Percentiles rank a stretch among this genome's conserved stretches.
Evolutionary conservation across 805 yeast genomes (phyloP).

Genomic region (Candida koratica): DNA sequence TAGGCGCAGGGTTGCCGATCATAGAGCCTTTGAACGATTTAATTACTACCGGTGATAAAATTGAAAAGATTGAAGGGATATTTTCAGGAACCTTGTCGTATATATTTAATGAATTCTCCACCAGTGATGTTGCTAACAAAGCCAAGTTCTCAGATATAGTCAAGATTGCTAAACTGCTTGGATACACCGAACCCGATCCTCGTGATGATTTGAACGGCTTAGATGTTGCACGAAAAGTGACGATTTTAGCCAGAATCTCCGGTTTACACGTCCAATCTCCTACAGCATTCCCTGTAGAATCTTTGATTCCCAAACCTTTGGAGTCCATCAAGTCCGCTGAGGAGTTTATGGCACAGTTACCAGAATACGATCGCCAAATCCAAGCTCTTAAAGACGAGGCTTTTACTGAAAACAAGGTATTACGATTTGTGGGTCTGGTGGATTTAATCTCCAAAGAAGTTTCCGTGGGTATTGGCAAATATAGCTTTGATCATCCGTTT

Average conservation of each 20-base stretch:
- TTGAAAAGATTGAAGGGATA: conserved; percentile 90
- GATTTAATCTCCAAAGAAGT: conserved; percentile 68
- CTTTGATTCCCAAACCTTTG: conserved; percentile 83
- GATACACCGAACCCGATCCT: conserved; percentile 99
- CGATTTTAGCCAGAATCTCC: conserved; percentile 89
- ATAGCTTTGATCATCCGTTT: conserved; percentile 87
- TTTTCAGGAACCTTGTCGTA: conserved; percentile 94
- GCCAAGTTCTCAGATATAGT: conserved; percentile 88
- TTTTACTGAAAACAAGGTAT: conserved; percentile 75
- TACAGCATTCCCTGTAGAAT: conserved; percentile 88
- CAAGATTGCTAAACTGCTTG: conserved; percentile 78
- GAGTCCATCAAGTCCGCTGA: conserved; percentile 68
- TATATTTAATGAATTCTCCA: conserved; percentile 89
- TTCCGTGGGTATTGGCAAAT: conserved; percentile 85
- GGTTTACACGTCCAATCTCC: conserved; percentile 85
- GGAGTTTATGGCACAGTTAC: conserved; percentile 77
- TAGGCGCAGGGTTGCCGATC: conserved; percentile 97
- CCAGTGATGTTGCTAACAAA: conserved; percentile 51
- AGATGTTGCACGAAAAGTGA: conserved; percentile 97
- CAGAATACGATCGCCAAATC: conserved; percentile 77
- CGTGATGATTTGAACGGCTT: conserved; percentile 97
- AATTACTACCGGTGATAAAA: conserved; percentile 88
- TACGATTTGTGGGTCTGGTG: conserved; percentile 90
- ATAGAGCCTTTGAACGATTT: conserved; percentile 85
- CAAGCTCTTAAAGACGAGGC: conserved; percentile 78